Evolutionary conservation across 225 moss, liverwort and hornwort species (phyloP), one percentile per base, ranked within the genome.

Genomic region (Lunularia cruciata): DNA sequence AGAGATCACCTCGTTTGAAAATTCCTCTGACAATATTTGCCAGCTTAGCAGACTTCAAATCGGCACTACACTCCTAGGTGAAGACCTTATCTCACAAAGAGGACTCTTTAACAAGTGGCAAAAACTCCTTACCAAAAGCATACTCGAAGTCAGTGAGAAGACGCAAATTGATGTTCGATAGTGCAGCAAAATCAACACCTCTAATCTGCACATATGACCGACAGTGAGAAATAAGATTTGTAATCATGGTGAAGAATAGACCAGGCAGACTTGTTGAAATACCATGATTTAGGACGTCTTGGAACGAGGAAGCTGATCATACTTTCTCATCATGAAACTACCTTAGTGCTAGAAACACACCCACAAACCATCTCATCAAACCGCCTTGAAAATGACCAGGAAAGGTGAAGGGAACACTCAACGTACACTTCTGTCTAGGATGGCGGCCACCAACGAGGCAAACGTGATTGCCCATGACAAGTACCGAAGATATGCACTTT

Each of bases 381-480:
- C n/a, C n/a, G n/a, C n/a, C n/a, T n/a, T n/a, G n/a, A n/a, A n/a
- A n/a, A n/a, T n/a, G n/a, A n/a, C n/a, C n/a, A 39, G 47, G 13
- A 16, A 43, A 65, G 31, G 23, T 52, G 5, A 15, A 43, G 28
- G 15, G 47, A 25, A 10, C 12, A 25, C 34, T 30, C n/a, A n/a
- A 26, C 68, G 8, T 42, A 78, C 78, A 57, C 26, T 27, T 31
- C 68, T 68, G 69, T 78, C 73, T 49, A 78, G 57, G 48, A 78
- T 9, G 54, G 78, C 73, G 11, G 58, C 55, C 47, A 51, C 38
- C 37, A 73, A 30, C 11, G 78, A 69, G 47, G 69, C 69, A 55
- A 78, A 11, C 7, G 78, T 78, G 31, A 68, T 66, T 51, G 48
- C 38, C 62, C 73, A 78, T 30, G 69, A 78, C 27, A 73, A 35